Evolutionary conservation across 495 filamentous ascomycete genomes (phyloP).

Genomic region (Symbiotaphrina buchneri): DNA sequence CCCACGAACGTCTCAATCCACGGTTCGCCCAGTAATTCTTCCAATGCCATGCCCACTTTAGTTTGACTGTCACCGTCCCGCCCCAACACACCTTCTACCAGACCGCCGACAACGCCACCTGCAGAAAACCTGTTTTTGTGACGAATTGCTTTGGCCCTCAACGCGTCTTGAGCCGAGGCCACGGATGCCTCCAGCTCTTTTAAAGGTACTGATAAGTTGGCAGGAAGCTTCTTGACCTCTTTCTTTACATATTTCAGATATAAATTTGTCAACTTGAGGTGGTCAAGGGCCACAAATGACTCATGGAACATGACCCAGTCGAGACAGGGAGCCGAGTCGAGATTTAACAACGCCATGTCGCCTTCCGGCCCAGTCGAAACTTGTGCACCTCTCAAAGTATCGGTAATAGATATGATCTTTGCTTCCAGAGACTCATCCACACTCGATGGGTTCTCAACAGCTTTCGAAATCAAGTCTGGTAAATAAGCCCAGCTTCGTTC

Average conservation of each 20-base stretch:
- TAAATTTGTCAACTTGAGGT: neutral
- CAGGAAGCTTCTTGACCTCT: too few species aligned
- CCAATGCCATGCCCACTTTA: neutral
- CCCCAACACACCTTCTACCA: slow-evolving; percentile 3
- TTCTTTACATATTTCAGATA: neutral
- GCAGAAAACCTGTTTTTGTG: slow-evolving; percentile 1
- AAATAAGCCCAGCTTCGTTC: too few species aligned
- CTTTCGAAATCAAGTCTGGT: too few species aligned
- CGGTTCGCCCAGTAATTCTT: slow-evolving; percentile 3
- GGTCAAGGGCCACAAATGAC: neutral
- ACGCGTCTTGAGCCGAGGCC: too few species aligned
- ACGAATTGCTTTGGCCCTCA: neutral
- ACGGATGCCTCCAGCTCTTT: neutral
- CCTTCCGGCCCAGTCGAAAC: too few species aligned
- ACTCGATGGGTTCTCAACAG: too few species aligned
- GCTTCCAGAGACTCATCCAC: too few species aligned
- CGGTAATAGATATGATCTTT: too few species aligned
- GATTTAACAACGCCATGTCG: too few species aligned
- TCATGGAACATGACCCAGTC: slow-evolving; percentile 3
- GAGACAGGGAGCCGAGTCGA: too few species aligned
- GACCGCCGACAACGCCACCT: slow-evolving; percentile 1
- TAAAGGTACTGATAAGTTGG: too few species aligned
- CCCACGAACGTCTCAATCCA: slow-evolving; percentile 3
- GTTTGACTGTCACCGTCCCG: neutral
- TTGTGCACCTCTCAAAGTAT: too few species aligned